Evolutionary conservation across 345 rosid species (phyloP).

Genomic region (Populus pruinosa): DNA sequence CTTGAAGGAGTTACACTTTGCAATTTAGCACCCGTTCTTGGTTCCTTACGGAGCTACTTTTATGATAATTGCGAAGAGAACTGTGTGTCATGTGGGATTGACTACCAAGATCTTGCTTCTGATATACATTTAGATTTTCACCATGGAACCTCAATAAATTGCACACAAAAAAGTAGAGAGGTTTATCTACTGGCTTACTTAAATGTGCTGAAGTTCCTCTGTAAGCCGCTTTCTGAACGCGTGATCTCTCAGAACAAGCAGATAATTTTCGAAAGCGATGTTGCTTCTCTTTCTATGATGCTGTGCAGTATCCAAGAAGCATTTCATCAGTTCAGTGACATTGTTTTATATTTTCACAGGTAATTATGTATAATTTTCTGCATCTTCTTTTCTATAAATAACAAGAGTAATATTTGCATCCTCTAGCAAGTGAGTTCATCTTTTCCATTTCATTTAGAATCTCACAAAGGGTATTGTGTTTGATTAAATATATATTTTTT

Average conservation of each 20-base stretch:
- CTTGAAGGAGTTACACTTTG: constrained; percentile 41
- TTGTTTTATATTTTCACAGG: constrained; percentile 47
- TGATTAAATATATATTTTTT: not conserved
- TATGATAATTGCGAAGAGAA: constrained; percentile 29
- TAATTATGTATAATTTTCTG: constrained; percentile 20
- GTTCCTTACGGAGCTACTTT: constrained; percentile 42
- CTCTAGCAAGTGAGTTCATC: not conserved
- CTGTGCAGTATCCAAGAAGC: constrained; percentile 51
- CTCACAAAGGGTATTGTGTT: not conserved
- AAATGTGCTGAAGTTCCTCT: constrained; percentile 65
- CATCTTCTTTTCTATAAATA: constrained; percentile 10
- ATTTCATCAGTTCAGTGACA: constrained; percentile 52
- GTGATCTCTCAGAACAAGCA: constrained; percentile 55
- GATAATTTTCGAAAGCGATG: constrained; percentile 44
- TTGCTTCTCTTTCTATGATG: constrained; percentile 33
- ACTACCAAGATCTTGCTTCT: constrained; percentile 14
- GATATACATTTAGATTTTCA: constrained; percentile 23
- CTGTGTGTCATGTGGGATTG: constrained; percentile 16
- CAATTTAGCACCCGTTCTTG: constrained; percentile 44
- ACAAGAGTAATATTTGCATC: too few species aligned
- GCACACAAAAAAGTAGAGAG: constrained; percentile 27
- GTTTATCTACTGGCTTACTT: constrained; percentile 43
- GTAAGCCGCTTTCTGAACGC: constrained; percentile 72
- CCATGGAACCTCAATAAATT: constrained; percentile 21
- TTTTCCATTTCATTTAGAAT: not conserved